Conservation (phyloP, 306 rosid genomes). For the Malus orientalis region DNA sequence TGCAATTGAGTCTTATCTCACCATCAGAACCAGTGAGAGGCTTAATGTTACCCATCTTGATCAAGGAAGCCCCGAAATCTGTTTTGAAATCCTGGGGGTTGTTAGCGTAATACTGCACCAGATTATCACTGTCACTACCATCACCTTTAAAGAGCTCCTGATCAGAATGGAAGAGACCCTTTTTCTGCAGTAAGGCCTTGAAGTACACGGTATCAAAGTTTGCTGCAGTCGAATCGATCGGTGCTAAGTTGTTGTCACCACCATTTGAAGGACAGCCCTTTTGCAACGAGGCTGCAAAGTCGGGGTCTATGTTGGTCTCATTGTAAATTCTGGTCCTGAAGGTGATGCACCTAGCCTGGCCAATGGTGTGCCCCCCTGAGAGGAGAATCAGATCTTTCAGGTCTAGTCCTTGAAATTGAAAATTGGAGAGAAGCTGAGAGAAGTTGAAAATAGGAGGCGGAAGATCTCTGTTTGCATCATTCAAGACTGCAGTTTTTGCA, state of each 20-base stretch:
- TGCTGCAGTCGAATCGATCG: constrained; percentile 1
- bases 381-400: constrained; percentile 24
- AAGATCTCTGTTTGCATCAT: constrained; percentile 17
- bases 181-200: constrained; percentile 8
- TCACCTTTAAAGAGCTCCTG: constrained; percentile 30
- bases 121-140: constrained; percentile 4
- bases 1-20: constrained; percentile 24
- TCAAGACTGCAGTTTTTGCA: constrained; percentile 20
- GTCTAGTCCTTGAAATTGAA: constrained; percentile 30
- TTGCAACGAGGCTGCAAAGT: constrained; percentile 12
- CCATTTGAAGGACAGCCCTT: constrained; percentile 19
- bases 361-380: constrained; percentile 29
- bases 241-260: constrained; percentile 3
- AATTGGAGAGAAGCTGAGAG: constrained; percentile 27
- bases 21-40: constrained; percentile 27
- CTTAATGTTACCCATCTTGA: constrained; percentile 34
- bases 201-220: constrained; percentile 21
- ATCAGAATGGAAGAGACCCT: constrained; percentile 35
- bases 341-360: constrained; percentile 14
- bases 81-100: background rate
- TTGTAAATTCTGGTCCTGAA: constrained; percentile 25
- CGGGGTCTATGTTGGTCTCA: constrained; percentile 22
- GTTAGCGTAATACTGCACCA: constrained; percentile 14
- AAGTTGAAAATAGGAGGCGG: constrained; percentile 23
- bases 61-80: constrained; percentile 26